Evolutionary conservation across 371 early-diverging fungal species (phyloP), one percentile per base, ranked within the genome.

Genomic region (Mucor circinelloides): DNA sequence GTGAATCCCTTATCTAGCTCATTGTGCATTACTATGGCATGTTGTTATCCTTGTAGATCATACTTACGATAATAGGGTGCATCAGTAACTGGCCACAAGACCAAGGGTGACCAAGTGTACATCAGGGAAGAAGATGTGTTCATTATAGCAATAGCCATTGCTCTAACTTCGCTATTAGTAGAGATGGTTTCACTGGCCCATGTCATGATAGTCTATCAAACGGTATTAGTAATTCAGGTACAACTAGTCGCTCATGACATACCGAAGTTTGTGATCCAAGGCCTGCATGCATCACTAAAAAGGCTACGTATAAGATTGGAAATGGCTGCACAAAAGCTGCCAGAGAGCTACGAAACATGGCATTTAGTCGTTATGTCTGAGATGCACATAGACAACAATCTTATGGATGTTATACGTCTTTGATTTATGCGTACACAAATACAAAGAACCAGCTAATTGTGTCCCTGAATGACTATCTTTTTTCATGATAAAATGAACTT

Each of bases 11-110:
- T 71, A 13, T 76, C 79, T 79, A 58, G 17, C 7, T 21, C 46
- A 46, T 21, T 46, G 13, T 12, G 36, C 6, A 15, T 36, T 36
- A 36, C 10, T 36, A 36, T 10, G 13, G 10, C 6, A 36, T 36
- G 36, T 36, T 36, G 13, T 12, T 36, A 15, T 19, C n/a, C 21
- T 8, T 46, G 46, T 21, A 15, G 4, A 13, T 36, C 31, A 6
- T 2, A 64, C 67, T 70, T 76, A 79, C 74, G 75, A 44, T 78
- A 80, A 40, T 66, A 67, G 36, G 76, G 82, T 4, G 79, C 79
- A 63, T 78, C 83, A 38, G 84, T 84, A 32, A 84, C 84, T 34
- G 84, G 84, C 84, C 84, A 84, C 6, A 84, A 64, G 2, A 81
- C 67, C 5, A 84, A 59, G 0, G 81, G 76, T n/a, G 74, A 58